Percentiles rank a stretch among this genome's conserved stretches.
Conservation (phyloP, 345 rosid species). For the Brassica incana region DNA sequence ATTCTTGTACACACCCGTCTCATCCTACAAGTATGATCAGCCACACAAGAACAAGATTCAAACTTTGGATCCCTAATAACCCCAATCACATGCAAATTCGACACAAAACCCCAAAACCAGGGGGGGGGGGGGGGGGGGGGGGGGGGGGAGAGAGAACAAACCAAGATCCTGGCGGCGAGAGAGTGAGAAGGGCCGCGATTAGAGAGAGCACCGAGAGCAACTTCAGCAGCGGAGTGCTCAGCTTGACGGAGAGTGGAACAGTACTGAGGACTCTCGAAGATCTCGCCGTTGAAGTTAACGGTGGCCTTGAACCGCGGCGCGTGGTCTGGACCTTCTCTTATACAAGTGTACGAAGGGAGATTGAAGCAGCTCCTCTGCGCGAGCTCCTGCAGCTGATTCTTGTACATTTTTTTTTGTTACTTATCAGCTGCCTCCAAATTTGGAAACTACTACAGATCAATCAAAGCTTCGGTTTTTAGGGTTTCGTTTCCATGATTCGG, state of each 20-base stretch:
- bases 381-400: conserved; percentile 99
- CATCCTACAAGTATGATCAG: conserved; percentile 61
- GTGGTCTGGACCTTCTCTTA: conserved; percentile 99
- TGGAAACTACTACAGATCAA: too few relatives aligned
- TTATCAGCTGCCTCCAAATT: background rate
- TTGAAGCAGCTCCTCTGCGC: conserved; percentile 99
- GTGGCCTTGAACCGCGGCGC: conserved; percentile 97
- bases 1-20: conserved; percentile 98
- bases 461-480: conserved; percentile 20
- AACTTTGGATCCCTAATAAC: conserved; percentile 6
- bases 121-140: too few relatives aligned
- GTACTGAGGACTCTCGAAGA: conserved; percentile 91
- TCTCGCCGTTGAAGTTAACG: conserved; percentile 96
- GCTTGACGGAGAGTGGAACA: conserved; percentile 99
- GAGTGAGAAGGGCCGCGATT: conserved; percentile 94
- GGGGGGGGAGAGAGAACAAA: too few relatives aligned
- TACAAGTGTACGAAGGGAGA: conserved; percentile 89
- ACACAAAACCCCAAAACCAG: background rate
- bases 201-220: conserved; percentile 89
- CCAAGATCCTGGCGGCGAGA: conserved; percentile 97
- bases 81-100: conserved; percentile 25
- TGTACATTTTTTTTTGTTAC: conserved; percentile 56
- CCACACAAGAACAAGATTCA: background rate
- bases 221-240: conserved; percentile 99
- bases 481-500: background rate